Evolutionary conservation across 208 protist species (phyloP).

Genomic region (Vickermania ingenoplastis): DNA sequence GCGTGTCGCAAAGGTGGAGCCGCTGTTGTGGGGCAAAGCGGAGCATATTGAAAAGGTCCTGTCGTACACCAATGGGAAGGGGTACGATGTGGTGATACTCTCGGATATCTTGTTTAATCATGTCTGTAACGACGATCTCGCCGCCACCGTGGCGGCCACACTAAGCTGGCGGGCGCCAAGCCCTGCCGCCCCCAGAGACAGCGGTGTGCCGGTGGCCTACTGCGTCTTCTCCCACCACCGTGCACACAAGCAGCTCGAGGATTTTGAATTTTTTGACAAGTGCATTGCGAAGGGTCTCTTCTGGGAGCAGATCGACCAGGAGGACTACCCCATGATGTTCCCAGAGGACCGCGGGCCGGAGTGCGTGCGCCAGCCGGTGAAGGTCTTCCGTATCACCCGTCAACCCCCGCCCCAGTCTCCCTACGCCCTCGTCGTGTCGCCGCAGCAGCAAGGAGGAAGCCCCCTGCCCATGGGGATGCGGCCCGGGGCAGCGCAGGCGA

Average conservation of each 20-base stretch:
- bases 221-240: slow-evolving; percentile 88
- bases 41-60: slow-evolving; percentile 59
- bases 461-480: neutral
- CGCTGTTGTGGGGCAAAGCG: slow-evolving; percentile 76
- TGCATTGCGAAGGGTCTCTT: slow-evolving; percentile 54
- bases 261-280: slow-evolving; percentile 84
- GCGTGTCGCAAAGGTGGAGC: slow-evolving; percentile 42
- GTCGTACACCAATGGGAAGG: slow-evolving; percentile 33
- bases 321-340: slow-evolving; percentile 85
- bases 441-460: neutral
- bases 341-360: slow-evolving; percentile 75
- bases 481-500: neutral
- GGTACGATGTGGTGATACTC: slow-evolving; percentile 77
- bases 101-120: slow-evolving; percentile 91
- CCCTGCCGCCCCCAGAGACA: too few relatives aligned
- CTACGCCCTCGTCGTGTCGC: slow-evolving; percentile 20
- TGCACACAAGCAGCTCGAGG: slow-evolving; percentile 71
- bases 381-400: slow-evolving; percentile 62
- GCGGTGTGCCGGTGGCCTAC: slow-evolving; percentile 27
- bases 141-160: slow-evolving; percentile 43
- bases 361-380: slow-evolving; percentile 68
- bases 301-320: slow-evolving; percentile 69
- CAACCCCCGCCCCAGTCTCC: slow-evolving; percentile 40
- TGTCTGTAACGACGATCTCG: slow-evolving; percentile 82
- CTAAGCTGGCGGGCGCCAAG: slow-evolving; percentile 20